phyloP scores from a whole-genome alignment of 2,329 filamentous ascomycete genomes.

The Cordyceps tenuipes region DNA sequence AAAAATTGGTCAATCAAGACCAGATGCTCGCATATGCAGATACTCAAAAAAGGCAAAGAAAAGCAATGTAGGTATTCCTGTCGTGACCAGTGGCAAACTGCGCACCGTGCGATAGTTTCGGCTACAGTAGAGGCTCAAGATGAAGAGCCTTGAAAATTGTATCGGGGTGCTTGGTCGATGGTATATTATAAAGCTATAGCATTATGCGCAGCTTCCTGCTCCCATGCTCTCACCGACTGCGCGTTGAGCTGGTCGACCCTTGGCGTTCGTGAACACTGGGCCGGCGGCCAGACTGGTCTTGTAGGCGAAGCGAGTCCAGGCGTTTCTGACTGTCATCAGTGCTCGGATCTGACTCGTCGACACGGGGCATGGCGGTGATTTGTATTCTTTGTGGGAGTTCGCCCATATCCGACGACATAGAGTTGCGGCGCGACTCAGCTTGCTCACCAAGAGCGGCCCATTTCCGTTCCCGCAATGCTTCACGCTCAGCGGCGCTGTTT shows the following conservation, averaged over 20 bases:
- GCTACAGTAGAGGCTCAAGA: background rate
- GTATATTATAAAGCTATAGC: conserved; percentile 5
- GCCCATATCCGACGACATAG: conserved; percentile 23
- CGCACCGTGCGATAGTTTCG: background rate
- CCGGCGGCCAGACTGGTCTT: conserved; percentile 62
- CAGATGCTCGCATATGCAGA: background rate
- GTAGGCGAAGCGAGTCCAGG: conserved; percentile 81
- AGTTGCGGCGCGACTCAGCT: conserved; percentile 58
- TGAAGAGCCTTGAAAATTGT: background rate
- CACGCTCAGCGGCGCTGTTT: conserved; percentile 78
- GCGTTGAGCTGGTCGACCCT: conserved; percentile 47
- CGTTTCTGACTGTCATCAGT: conserved; percentile 80
- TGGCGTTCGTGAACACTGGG: conserved; percentile 50
- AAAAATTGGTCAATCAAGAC: background rate
- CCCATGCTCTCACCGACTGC: conserved; percentile 35
- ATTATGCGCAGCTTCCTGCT: background rate
- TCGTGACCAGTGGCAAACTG: background rate
- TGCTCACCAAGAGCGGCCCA: conserved; percentile 83
- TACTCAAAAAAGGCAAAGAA: background rate
- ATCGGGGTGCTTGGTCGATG: background rate
- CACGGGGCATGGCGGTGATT: conserved; percentile 36
- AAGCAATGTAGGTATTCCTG: background rate
- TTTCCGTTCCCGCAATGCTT: conserved; percentile 72
- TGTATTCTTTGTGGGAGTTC: conserved; percentile 29
- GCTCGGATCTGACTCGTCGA: conserved; percentile 71